Base-by-base conservation (phyloP, 2,329 filamentous ascomycete genomes). In the Neonectria punicea region DNA sequence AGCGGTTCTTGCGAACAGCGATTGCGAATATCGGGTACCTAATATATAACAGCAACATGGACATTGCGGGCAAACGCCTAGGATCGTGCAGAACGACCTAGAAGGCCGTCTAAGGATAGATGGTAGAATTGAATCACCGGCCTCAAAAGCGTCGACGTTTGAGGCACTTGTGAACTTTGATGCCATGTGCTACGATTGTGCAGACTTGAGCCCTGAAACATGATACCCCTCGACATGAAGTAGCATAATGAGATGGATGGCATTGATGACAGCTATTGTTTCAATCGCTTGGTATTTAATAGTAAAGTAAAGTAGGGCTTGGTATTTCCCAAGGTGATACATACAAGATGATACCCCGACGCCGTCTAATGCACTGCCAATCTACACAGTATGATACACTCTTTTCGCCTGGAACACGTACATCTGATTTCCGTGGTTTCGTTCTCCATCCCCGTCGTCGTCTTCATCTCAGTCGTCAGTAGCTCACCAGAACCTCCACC, bases 401-500 rank as follows among this genome's bases (percentile, higher is more conserved):
- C 61, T 60, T 68, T 70, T 59, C 41, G 32, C 59, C 61, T 61
- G 46, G 41, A 53, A 62, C 64, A 67, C 61, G 32, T 67, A 71
- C 68, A 73, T 28, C 59, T 66, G 62, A 62, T 61, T 68, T 65
- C 55, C 56, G 51, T 61, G 39, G 49, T 59, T 16, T 60, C 54
- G 41, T 58, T 25, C 39, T 54, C 34, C 14, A 16, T 13, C 51
- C n/a, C 28, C 28, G n/a, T 51, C 25, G 63, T 66, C 56, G 55
- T 66, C 66, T 74, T 80, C 61, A 25, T 49, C 39, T 55, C 61
- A 30, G 44, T 53, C 62, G 53, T 50, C 53, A 14, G 53, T n/a
- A n/a, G n/a, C 49, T 74, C 67, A 80, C 77, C 77, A 81, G 7
- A 76, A 77, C 81, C 82, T 84, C 82, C 82, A 86, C 81, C 82